Evolutionary conservation across 129 eudicot species (phyloP).

Genomic region (Cynara cardunculus): DNA sequence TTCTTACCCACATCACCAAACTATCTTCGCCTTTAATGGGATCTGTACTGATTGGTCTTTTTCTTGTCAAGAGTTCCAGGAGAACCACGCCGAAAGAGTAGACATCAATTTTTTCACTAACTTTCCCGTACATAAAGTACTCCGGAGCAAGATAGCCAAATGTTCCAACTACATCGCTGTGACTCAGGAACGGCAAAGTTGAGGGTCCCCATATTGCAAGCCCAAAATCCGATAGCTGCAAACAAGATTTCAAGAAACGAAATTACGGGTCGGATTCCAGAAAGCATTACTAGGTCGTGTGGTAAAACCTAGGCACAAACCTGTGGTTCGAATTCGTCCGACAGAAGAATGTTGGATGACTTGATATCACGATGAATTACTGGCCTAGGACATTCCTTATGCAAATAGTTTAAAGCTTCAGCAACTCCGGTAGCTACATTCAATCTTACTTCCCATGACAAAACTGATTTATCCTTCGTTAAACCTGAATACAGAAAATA

Average conservation of each 20-base stretch:
- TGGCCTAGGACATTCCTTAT: conserved; percentile 59
- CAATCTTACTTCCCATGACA: conserved; percentile 77
- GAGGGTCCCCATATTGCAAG: conserved; percentile 91
- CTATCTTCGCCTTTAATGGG: conserved; percentile 78
- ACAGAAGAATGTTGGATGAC: conserved; percentile 91
- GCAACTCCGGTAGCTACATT: conserved; percentile 73
- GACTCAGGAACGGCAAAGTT: conserved; percentile 49
- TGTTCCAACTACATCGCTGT: conserved; percentile 85
- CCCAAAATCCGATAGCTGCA: conserved; percentile 86
- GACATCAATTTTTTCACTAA: conserved; percentile 87
- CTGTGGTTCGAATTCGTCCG: conserved; percentile 74
- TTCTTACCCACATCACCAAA: conserved; percentile 95
- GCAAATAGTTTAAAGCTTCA: conserved; percentile 78
- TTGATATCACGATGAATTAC: conserved; percentile 89
- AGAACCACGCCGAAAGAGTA: conserved; percentile 96
- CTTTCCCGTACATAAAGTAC: conserved; percentile 98
- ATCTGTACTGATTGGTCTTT: conserved; percentile 65
- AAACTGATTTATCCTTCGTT: conserved; percentile 32
- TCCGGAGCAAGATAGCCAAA: conserved; percentile 98
- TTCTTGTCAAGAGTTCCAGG: conserved; percentile 75
- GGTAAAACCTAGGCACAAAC: conserved; percentile 25
- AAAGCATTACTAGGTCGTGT: background rate
- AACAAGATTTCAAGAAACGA: background rate
- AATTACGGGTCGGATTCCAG: background rate
- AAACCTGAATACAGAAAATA: conserved; percentile 28